Evolutionary conservation across 257 asterid species (phyloP).

Genomic region (Fraxinus cuspidata): DNA sequence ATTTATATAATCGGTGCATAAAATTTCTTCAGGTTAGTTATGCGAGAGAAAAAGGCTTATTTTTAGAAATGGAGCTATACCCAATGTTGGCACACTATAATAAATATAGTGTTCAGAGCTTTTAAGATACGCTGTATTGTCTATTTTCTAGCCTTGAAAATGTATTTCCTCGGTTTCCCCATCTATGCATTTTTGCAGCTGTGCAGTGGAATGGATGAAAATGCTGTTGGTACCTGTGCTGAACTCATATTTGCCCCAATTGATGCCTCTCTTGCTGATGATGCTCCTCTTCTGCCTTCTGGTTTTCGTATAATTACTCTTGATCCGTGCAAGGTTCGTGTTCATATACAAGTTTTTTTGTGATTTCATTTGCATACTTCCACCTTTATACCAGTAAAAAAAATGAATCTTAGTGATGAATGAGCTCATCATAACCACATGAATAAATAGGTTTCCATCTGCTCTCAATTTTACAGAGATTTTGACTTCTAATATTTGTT

Average conservation of each 20-base stretch:
- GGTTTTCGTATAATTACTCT: conserved; percentile 90
- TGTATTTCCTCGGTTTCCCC: not conserved
- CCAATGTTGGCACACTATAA: not conserved
- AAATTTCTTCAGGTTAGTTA: not conserved
- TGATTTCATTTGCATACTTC: not conserved
- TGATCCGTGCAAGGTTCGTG: conserved; percentile 68
- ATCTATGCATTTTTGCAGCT: conserved; percentile 44
- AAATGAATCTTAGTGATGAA: not conserved
- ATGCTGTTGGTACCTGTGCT: conserved; percentile 72
- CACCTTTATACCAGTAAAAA: not conserved
- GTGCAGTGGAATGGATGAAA: conserved; percentile 88
- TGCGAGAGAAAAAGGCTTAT: not conserved
- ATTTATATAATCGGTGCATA: too few relatives aligned
- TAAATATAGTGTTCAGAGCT: not conserved
- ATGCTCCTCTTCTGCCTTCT: conserved; percentile 83
- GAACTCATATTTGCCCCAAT: conserved; percentile 92
- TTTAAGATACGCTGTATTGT: not conserved
- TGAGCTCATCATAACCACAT: too few relatives aligned
- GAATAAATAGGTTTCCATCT: not conserved
- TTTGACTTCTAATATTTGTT: not conserved
- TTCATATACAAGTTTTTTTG: not conserved
- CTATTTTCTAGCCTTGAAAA: not conserved
- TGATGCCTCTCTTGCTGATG: conserved; percentile 86
- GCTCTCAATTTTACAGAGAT: not conserved
- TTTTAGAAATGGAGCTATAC: not conserved